Conservation (phyloP, 1,284 basidiomycete species). For the Cryptococcus sp. region DNA sequence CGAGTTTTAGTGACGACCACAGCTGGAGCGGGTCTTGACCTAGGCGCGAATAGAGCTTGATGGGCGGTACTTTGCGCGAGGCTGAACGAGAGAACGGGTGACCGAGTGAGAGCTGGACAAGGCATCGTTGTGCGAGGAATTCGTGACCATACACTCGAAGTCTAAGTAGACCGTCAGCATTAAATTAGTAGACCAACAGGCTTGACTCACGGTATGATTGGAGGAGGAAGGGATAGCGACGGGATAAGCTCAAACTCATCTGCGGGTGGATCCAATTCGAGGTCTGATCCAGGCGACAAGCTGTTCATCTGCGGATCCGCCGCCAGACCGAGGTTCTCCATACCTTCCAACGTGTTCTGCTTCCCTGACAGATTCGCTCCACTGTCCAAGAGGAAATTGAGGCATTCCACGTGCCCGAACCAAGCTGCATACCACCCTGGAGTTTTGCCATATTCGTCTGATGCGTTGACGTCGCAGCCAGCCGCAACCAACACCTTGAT, state of each 20-base stretch:
- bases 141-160: conserved; percentile 53
- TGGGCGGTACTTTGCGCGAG: conserved; percentile 40
- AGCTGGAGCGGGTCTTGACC: conserved; percentile 52
- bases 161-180: conserved; percentile 15
- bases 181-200: neutral
- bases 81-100: conserved; percentile 58
- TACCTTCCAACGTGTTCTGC: conserved; percentile 34
- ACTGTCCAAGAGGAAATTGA: conserved; percentile 69
- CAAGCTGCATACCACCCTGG: conserved; percentile 96
- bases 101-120: conserved; percentile 88
- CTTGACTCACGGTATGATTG: conserved; percentile 77
- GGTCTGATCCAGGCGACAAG: conserved; percentile 59
- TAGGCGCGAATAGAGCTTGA: conserved; percentile 60
- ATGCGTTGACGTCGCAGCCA: conserved; percentile 70
- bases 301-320: conserved; percentile 51
- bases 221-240: conserved; percentile 88
- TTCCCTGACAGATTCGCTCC: conserved; percentile 50
- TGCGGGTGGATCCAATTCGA: conserved; percentile 60
- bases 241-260: conserved; percentile 80
- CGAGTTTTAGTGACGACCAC: conserved; percentile 82
- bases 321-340: conserved; percentile 49
- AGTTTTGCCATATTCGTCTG: conserved; percentile 83
- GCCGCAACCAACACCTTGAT: conserved; percentile 76
- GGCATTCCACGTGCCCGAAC: conserved; percentile 86
- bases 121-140: conserved; percentile 76